Evolutionary conservation across 2,329 filamentous ascomycete genomes (phyloP), one percentile per base, ranked within the genome.

Genomic region (Penicillium fuscoglaucum): DNA sequence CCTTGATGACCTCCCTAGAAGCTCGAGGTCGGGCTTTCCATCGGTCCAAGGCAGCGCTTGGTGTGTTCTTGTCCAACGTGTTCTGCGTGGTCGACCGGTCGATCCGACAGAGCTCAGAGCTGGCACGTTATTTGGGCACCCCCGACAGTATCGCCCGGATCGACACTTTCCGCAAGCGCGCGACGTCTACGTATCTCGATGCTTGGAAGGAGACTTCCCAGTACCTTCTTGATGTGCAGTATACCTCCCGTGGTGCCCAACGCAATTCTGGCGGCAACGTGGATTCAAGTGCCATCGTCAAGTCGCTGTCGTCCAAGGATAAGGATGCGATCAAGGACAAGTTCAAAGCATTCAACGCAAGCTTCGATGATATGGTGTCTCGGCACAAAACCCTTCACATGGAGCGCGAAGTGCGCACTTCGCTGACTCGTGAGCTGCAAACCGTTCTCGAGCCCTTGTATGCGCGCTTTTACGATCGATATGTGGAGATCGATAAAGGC

Each of bases 311-410:
- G 46, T 91, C 88, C 68, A 97, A 96, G 74, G 95, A 99, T 72
- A 96, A 93, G 75, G 95, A 99, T 72, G 88, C 87, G 58, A 96
- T 98, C 77, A 99, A 99, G 77, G 87, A 91, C 75, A 98, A 98
- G 76, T 99, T 97, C 76, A 87, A 90, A 68, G 86, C 87, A 43
- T 99, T 99, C 81, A 99, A 99, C 73, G 80, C 84, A 9, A 87
- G 84, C 45, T 99, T 99, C 71, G 95, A 99, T 64, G 93, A 96
- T 31, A 84, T 97, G 75, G 87, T 97, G 7, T 77, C 83, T 33
- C 87, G 87, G 59, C 93, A 99, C 78, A 95, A 92, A 77, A 81
- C 83, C 29, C 90, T 91, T 69, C 88, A 83, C 68, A 96, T 98
- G 90, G 95, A 99, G 78, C 85, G 86, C 26, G 93, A 98, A 72